These are phyloP conservation scores for Betula pendula DNA, from an alignment of 306 rosid genomes.

Conservation along the genomic window DNA sequence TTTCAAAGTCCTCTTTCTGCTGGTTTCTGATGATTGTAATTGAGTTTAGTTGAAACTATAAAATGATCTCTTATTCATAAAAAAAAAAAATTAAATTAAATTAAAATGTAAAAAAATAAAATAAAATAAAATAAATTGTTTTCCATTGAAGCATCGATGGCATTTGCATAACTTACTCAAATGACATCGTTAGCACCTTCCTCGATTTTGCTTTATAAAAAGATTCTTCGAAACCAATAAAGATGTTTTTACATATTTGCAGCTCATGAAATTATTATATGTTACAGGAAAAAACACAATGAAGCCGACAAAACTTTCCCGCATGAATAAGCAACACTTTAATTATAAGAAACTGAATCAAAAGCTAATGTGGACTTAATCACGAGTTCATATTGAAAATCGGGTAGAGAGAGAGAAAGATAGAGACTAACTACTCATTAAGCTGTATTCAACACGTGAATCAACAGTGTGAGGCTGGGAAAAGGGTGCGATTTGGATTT, in stretches of 20 bases:
- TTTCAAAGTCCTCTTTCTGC: too few species aligned
- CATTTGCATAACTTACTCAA: too few species aligned
- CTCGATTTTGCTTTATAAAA: neutral
- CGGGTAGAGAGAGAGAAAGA: neutral
- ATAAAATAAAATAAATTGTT: too few species aligned
- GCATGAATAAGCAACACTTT: neutral
- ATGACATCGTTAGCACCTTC: neutral
- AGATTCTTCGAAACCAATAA: neutral
- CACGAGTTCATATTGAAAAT: neutral
- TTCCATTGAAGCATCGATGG: too few species aligned
- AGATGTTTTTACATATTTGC: neutral
- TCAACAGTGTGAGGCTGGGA: neutral
- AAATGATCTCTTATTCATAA: too few species aligned
- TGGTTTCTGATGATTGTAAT: too few species aligned
- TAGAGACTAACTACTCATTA: neutral
- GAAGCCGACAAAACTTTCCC: neutral
- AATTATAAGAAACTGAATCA: neutral
- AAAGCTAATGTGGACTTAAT: neutral
- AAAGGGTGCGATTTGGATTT: neutral
- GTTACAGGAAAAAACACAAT: neutral
- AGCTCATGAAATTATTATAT: neutral
- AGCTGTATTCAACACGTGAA: constrained; percentile 6
- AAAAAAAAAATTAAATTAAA: too few species aligned
- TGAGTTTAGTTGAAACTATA: too few species aligned
- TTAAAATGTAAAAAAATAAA: too few species aligned